Percentiles rank a stretch among this genome's conserved stretches.
Conservation (phyloP, 768 basidiomycete species). For the Termitomyces sp. region DNA sequence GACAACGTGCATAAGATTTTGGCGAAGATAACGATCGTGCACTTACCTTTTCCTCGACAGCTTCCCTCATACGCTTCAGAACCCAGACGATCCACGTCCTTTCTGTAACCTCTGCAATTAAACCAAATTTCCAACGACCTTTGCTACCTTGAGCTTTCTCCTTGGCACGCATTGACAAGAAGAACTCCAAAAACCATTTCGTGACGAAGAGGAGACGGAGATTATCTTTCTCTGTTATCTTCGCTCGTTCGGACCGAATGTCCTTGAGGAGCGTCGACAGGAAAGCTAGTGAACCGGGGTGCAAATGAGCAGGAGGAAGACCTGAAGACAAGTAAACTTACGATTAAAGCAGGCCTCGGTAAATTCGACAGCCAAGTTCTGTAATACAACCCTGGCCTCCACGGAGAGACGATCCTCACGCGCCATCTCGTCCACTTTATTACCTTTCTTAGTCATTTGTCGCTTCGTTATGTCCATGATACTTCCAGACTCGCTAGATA, state of each 20-base stretch:
- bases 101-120: slow-evolving; percentile 83
- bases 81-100: slow-evolving; percentile 89
- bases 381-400: slow-evolving; percentile 60
- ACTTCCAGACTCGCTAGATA: slow-evolving; percentile 58
- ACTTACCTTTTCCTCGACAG: slow-evolving; percentile 84
- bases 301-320: slow-evolving; percentile 10
- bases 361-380: slow-evolving; percentile 67
- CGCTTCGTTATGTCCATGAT: slow-evolving; percentile 71
- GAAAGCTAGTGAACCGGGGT: slow-evolving; percentile 55
- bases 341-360: slow-evolving; percentile 85
- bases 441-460: slow-evolving; percentile 51
- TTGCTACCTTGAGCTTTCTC: slow-evolving; percentile 24
- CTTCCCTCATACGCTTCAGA: slow-evolving; percentile 79
- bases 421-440: slow-evolving; percentile 60
- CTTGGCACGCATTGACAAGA: slow-evolving; percentile 50
- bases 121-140: slow-evolving; percentile 56
- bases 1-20: not conserved
- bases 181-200: slow-evolving; percentile 92
- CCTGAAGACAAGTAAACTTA: slow-evolving; percentile 33
- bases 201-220: slow-evolving; percentile 81
- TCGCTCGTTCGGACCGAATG: slow-evolving; percentile 86
- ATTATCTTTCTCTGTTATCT: slow-evolving; percentile 94
- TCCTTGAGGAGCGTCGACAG: slow-evolving; percentile 82
- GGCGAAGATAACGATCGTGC: not conserved
- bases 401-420: slow-evolving; percentile 62